Evolutionary conservation across 176 grass and related monocot genomes (phyloP), one percentile per base, ranked within the genome.

Genomic region (Paspalum notatum): DNA sequence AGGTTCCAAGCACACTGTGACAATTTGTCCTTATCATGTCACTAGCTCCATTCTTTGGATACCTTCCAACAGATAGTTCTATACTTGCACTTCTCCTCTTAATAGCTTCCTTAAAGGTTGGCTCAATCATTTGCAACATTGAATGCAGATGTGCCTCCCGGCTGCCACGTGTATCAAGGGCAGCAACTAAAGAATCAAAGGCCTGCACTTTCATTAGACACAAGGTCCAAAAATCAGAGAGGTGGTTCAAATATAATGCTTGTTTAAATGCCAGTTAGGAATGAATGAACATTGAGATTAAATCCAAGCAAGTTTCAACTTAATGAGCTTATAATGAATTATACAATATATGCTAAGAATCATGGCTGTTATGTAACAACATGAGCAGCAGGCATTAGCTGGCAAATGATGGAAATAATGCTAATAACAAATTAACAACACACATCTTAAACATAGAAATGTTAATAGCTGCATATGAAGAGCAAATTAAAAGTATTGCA

Each of bases 61-160:
- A 58, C 66, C 83, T 85, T 89, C 75, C 86, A 82, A 48, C 40
- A 51, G 75, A 78, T 65, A 84, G 77, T 65, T 74, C 68, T 63
- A 62, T 51, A 60, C 20, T 53, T 60, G 53, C 15, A 37, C 25
- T 70, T 39, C 44, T 83, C 83, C 86, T 87, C 72, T 86, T 95
- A 85, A 95, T 93, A 39, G 88, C 88, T 89, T 99, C 90, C 62
- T 88, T 99, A 73, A 99, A 95, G 39, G 86, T 93, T 60, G 86
- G 58, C 52, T 99, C 96, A 54, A 95, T 91, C 78, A 85, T 84
- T 86, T 89, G 88, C 70, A 99, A 69, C 96, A 99, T 93, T 41
- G 92, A 99, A 86, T 91, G 92, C 42, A 98, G 72, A 52, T 98
- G 90, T 43, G 95, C 87, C 75, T 98, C 95, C 82, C 90, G 78